Base-by-base conservation (phyloP, 805 yeast genomes). In the Priceomyces carsonii region DNA sequence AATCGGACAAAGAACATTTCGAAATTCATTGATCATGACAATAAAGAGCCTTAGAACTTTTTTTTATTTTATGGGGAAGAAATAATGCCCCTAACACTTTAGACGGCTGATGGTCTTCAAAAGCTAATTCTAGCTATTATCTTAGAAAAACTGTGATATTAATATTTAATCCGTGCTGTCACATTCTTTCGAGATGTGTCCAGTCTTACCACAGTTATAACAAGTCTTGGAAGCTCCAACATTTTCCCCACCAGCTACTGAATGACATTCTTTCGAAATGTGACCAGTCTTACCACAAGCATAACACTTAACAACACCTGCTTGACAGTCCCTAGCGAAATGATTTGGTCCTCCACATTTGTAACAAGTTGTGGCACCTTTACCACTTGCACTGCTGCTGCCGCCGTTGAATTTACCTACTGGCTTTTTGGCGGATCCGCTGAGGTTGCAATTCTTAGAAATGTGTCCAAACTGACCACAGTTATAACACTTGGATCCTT, bases 311-410 rank as follows among this genome's bases (percentile, higher is more conserved):
- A 80, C 75, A 36, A 52, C 52, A 38, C 79, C 75, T 50, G 80
- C 81, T 61, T 80, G 83, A 68, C 96, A 87, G 64, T 87, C 95
- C 70, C 86, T 83, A 47, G 95, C 95, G 68, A 82, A 83, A 65
- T 88, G 95, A 79, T 86, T 86, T 58, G 93, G 89, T 47, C 91
- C 93, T 57, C 95, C 95, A 63, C 95, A 86, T 68, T 82, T 86
- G 81, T 83, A 85, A 68, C 95, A 86, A 40, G 86, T 77, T 43
- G 82, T 68, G 42, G 67, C 65, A 45, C 67, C 55, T 40, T 44
- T 35, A 19, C 18, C 23, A 15, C 21, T 55, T n/a, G n/a, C n/a
- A n/a, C n/a, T n/a, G 56, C 39, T 43, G 10, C 24, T 20, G 10
- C 7, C 17, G 14, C 33, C 24, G 24, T 18, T 29, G 39, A 40